phyloP scores from a whole-genome alignment of 352 stramenopile genomes.

The Pythium aristosporum region DNA sequence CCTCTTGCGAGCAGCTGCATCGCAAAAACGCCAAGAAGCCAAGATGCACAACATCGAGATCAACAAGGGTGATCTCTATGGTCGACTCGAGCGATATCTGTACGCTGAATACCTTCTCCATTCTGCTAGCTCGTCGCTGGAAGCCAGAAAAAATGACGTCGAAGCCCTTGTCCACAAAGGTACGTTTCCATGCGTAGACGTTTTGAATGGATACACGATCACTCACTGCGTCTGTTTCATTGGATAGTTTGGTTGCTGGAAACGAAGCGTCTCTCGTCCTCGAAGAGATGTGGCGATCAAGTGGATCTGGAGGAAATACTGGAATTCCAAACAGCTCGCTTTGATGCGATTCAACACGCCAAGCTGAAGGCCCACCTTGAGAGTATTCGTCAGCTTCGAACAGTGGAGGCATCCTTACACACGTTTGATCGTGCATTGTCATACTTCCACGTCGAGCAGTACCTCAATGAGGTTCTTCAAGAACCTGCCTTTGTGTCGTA shows the following conservation, averaged over 20 bases:
- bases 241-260: constrained; percentile 32
- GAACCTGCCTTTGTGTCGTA: constrained; percentile 60
- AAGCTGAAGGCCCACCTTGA: constrained; percentile 68
- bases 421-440: constrained; percentile 77
- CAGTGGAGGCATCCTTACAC: constrained; percentile 72
- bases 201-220: not conserved
- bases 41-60: constrained; percentile 85
- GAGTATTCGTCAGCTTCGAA: constrained; percentile 72
- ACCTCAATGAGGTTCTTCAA: constrained; percentile 76
- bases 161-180: constrained; percentile 73
- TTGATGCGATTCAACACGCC: constrained; percentile 59
- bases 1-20: constrained; percentile 67
- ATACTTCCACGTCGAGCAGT: constrained; percentile 84
- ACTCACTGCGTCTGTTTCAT: not conserved
- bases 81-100: constrained; percentile 68
- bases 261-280: constrained; percentile 28
- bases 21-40: constrained; percentile 76
- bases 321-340: constrained; percentile 58
- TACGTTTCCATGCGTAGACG: constrained; percentile 16
- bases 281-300: constrained; percentile 35
- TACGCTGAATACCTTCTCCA: constrained; percentile 81
- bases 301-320: constrained; percentile 35
- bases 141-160: constrained; percentile 64
- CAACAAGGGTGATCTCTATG: constrained; percentile 81
- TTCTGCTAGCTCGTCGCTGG: constrained; percentile 51